A percentile compares a stretch with the other conserved stretches of the same genome.
phyloP scores from a whole-genome alignment of 2,329 filamentous ascomycete genomes.

The Sarocladium brachiariae region DNA sequence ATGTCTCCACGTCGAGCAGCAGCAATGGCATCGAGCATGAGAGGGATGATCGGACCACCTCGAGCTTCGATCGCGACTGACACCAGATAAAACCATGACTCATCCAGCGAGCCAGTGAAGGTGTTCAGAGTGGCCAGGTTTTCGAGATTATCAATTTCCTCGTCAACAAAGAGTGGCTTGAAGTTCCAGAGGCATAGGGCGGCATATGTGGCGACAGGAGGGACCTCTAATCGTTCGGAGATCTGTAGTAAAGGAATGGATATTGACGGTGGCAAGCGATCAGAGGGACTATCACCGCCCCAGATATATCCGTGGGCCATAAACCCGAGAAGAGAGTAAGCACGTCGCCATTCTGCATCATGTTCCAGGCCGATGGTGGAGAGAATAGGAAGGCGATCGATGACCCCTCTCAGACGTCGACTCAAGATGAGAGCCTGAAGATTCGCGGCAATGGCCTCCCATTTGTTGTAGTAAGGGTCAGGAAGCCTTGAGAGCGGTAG shows the following conservation, averaged over 20 bases:
- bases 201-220: conserved; percentile 89
- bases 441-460: conserved; percentile 82
- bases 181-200: conserved; percentile 95
- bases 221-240: conserved; percentile 73
- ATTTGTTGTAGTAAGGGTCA: conserved; percentile 88
- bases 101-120: conserved; percentile 89
- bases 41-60: conserved; percentile 75
- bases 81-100: conserved; percentile 97
- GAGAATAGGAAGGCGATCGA: conserved; percentile 76
- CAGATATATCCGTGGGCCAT: conserved; percentile 95
- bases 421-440: conserved; percentile 82
- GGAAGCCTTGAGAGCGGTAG: conserved; percentile 74
- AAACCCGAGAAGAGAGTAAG: conserved; percentile 84
- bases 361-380: conserved; percentile 75
- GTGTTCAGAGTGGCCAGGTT: conserved; percentile 85
- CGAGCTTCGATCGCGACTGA: conserved; percentile 93
- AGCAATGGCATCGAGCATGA: conserved; percentile 82
- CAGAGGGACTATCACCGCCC: conserved; percentile 78
- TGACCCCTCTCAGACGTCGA: conserved; percentile 70
- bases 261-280: conserved; percentile 72
- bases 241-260: conserved; percentile 76
- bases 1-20: conserved; percentile 68
- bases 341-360: conserved; percentile 86
- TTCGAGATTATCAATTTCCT: conserved; percentile 73
- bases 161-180: conserved; percentile 79